phyloP scores from a whole-genome alignment of 441 rosid genomes.

The Rhodomyrtus psidioides region DNA sequence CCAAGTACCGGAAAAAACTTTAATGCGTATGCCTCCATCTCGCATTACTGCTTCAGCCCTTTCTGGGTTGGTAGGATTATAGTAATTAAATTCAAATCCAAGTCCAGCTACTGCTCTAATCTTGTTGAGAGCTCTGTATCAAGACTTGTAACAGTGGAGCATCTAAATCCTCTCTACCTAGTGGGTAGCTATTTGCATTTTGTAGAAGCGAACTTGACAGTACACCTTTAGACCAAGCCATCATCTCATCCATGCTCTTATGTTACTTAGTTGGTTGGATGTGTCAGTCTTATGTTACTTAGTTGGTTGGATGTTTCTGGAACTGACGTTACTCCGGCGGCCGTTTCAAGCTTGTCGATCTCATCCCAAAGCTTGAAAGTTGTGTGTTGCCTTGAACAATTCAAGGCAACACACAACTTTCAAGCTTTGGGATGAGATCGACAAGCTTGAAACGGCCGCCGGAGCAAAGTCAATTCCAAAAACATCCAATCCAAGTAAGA shows the following conservation, averaged over 20 bases:
- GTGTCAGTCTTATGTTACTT: too few species aligned
- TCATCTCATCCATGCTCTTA: too few species aligned
- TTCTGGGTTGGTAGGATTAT: constrained; percentile 56
- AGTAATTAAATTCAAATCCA: neutral
- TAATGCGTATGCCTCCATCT: constrained; percentile 82
- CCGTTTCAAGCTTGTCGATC: constrained; percentile 62
- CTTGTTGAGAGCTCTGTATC: constrained; percentile 89
- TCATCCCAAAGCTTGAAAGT: constrained; percentile 73
- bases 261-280: constrained; percentile 73
- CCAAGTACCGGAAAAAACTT: neutral
- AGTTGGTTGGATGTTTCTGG: constrained; percentile 90
- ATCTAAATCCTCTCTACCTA: constrained; percentile 72
- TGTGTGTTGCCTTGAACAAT: constrained; percentile 71
- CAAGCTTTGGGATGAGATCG: too few species aligned
- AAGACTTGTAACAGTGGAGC: constrained; percentile 69
- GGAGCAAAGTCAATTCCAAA: constrained; percentile 9
- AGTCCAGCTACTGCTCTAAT: constrained; percentile 91
- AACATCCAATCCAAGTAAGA: constrained; percentile 8
- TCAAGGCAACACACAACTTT: too few species aligned
- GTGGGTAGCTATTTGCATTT: constrained; percentile 77
- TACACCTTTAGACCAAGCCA: neutral
- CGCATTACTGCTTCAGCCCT: constrained; percentile 94
- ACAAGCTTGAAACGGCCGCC: too few species aligned
- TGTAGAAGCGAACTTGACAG: constrained; percentile 76
- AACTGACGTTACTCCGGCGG: constrained; percentile 62